Base-by-base conservation (phyloP, 352 stramenopile genomes). In the Phytophthora brassicae region DNA sequence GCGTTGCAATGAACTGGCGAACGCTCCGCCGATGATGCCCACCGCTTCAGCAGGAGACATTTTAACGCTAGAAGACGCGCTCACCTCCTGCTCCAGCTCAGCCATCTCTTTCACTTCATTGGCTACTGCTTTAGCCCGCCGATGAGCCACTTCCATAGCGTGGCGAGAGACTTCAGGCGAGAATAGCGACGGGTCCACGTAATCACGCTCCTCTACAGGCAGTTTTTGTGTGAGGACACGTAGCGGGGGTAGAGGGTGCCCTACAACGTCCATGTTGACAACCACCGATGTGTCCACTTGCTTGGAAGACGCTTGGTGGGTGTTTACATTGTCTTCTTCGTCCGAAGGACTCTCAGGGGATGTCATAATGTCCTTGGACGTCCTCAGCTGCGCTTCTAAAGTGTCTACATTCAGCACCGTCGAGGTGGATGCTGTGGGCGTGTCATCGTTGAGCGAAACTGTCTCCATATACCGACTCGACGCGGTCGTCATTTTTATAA, bases 161-260 rank as follows among this genome's bases (percentile, higher is more conserved):
- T 92, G 84, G 20, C 86, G 74, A 7, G 86, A 95, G 3, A 94
- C 74, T 20, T 95, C 86, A 0, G 86, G 81, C 1, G 84, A 94
- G 59, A 95, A 95, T 5, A 95, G 66, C 29, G 76, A 88, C 48
- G 79, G 66, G 70, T 95, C 82, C 9, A 93, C 83, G 41, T 91
- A 92, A 50, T 92, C 84, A 35, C 68, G 61, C 20, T 92, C 79
- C 28, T 76, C 72, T 13, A 70, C 29, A 1, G 70, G 50, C 9
- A 84, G 33, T 28, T 72, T 75, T 42, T 70, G 67, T 14, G 72
- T 66, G 19, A 70, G 42, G 1, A 85, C 67, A 11, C 75, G 75
- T 38, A 88, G 56, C 11, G 75, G 75, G 5, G 78, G 78, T 24
- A 88, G 55, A 33, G 53, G 33, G 42, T 66, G 26, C 28, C 33